phyloP scores from a whole-genome alignment of 148 eudicot species.

The Suaeda aralocaspica region DNA sequence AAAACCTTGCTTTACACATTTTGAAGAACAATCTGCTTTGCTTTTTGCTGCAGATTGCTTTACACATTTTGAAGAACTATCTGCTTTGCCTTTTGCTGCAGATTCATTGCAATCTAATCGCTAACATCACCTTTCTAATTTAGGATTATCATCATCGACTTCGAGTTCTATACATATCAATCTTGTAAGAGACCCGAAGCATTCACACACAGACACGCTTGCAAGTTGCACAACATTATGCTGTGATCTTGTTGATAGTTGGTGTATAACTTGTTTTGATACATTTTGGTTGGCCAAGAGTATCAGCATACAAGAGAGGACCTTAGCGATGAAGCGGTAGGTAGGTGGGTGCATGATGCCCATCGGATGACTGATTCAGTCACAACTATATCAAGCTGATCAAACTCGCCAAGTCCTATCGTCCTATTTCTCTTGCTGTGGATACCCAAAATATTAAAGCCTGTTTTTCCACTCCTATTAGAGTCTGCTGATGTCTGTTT shows the following conservation, averaged over 20 bases:
- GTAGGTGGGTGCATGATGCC: constrained; percentile 84
- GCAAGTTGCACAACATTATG: not conserved
- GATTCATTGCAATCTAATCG: constrained; percentile 18
- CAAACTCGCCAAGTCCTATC: constrained; percentile 79
- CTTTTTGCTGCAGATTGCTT: constrained; percentile 14
- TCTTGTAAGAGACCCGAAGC: not conserved
- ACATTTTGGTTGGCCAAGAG: not conserved
- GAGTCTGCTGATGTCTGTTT: constrained; percentile 36
- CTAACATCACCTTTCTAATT: constrained; percentile 22
- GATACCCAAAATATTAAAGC: constrained; percentile 38
- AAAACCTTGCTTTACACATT: constrained; percentile 21
- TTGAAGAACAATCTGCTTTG: constrained; percentile 10
- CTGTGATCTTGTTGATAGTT: not conserved
- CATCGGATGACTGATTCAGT: constrained; percentile 81
- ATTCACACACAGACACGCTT: not conserved
- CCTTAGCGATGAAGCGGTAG: constrained; percentile 62
- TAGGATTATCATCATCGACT: not conserved
- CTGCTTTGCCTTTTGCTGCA: constrained; percentile 9
- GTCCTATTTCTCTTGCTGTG: constrained; percentile 84
- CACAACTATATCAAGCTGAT: constrained; percentile 57
- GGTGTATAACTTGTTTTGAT: too few relatives aligned
- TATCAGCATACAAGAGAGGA: constrained; percentile 75
- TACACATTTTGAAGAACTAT: constrained; percentile 15
- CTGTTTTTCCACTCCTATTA: constrained; percentile 41
- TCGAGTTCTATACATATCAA: not conserved